These are phyloP conservation scores for Talaromyces sp. DNA, from an alignment of 2,329 filamentous ascomycete species.

Conservation along the genomic window DNA sequence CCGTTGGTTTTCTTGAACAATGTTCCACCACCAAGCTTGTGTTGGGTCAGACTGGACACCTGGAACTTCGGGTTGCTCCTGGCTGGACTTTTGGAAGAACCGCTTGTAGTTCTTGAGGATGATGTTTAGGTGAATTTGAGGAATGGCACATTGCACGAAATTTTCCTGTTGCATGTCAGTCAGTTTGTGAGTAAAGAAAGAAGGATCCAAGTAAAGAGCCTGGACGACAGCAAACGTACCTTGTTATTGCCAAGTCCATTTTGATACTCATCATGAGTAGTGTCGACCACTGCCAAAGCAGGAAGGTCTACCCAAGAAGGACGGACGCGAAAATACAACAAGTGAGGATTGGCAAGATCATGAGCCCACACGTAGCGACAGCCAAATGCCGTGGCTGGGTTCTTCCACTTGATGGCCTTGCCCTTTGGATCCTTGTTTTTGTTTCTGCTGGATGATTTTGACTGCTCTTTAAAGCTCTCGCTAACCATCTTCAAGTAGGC, in stretches of 20 bases:
- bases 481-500: not conserved
- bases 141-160: not conserved
- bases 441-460: not conserved
- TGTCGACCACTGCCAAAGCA: not conserved
- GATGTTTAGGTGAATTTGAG: not conserved
- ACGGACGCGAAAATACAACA: conserved; percentile 4
- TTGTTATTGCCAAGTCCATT: not conserved
- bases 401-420: conserved; percentile 4
- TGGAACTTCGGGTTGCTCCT: not conserved
- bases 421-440: not conserved
- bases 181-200: too few relatives aligned
- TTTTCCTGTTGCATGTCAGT: not conserved
- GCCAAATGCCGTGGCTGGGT: not conserved
- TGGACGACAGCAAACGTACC: not conserved
- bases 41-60: not conserved
- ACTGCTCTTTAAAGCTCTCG: not conserved
- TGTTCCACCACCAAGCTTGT: not conserved
- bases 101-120: not conserved
- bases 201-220: too few relatives aligned
- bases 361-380: conserved; percentile 5
- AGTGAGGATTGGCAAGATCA: not conserved
- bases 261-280: not conserved
- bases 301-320: not conserved
- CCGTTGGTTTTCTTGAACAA: not conserved
- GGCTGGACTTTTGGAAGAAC: not conserved